These are phyloP conservation scores for Arachis monticola DNA, from an alignment of 331 rosid species.

Conservation along the genomic window DNA sequence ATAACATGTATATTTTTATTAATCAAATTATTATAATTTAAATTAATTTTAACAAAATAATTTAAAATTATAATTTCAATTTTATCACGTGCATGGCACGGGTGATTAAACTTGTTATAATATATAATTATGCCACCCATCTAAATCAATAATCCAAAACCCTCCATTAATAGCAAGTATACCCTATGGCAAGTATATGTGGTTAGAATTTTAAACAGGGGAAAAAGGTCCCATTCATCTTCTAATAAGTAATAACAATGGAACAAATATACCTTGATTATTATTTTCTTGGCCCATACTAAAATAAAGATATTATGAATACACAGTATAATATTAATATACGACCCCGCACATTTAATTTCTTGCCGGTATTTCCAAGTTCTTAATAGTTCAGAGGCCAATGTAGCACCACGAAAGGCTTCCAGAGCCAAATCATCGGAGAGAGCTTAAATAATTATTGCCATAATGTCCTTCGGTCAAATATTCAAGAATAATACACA, in stretches of 20 bases:
- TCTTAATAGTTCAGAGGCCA: slow-evolving; percentile 33
- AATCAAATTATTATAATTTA: no score
- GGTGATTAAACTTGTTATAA: no score
- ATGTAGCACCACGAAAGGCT: slow-evolving; percentile 34
- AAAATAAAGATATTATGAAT: slow-evolving; percentile 16
- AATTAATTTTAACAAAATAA: no score
- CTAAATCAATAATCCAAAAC: slow-evolving; percentile 18
- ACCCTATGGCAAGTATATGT: background rate
- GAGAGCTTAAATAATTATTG: slow-evolving; percentile 5
- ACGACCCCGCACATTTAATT: slow-evolving; percentile 9
- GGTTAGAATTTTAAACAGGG: slow-evolving; percentile 30
- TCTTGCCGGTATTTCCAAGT: background rate
- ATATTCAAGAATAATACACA: slow-evolving; percentile 17
- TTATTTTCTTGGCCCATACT: slow-evolving; percentile 33
- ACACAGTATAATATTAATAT: background rate
- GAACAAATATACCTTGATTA: slow-evolving; percentile 37
- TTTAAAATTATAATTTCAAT: no score
- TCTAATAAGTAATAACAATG: background rate
- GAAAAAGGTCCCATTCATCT: slow-evolving; percentile 34
- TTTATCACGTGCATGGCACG: no score
- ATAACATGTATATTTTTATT: no score
- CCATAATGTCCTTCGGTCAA: slow-evolving; percentile 6
- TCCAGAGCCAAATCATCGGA: slow-evolving; percentile 1
- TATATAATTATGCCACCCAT: background rate
- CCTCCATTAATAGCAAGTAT: background rate